These are phyloP conservation scores for Chaetomium tenue DNA, from an alignment of 495 filamentous ascomycete genomes.

Conservation along the genomic window DNA sequence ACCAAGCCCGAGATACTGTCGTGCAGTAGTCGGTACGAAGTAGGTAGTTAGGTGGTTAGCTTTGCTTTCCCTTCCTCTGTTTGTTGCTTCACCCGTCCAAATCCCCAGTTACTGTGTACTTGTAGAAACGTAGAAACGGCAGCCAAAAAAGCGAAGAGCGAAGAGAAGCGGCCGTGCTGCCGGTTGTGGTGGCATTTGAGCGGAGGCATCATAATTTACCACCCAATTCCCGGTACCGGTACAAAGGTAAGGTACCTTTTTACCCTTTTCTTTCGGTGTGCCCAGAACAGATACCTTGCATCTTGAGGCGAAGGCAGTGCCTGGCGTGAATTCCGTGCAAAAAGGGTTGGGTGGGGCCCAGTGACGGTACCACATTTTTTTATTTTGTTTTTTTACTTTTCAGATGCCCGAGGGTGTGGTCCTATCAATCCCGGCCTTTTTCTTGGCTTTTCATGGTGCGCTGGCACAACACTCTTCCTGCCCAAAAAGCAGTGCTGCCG, in stretches of 20 bases:
- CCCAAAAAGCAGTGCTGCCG: neutral
- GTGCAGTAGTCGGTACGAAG: no score
- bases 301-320: constrained; percentile 5
- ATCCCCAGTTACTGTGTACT: no score
- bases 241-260: neutral
- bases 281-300: constrained; percentile 7
- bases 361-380: neutral
- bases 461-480: neutral
- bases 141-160: neutral
- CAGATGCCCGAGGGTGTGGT: neutral
- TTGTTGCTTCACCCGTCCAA: no score
- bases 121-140: neutral
- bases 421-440: neutral
- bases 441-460: neutral
- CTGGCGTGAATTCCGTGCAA: constrained; percentile 1
- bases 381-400: neutral
- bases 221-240: neutral
- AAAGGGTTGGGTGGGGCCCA: neutral
- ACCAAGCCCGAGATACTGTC: no score
- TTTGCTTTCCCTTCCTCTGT: neutral
- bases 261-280: neutral
- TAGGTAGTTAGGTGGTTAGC: no score
- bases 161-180: neutral
- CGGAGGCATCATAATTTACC: neutral
- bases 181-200: neutral